Base-by-base conservation (phyloP, 768 basidiomycete genomes). In the Lactifluus volemus region DNA sequence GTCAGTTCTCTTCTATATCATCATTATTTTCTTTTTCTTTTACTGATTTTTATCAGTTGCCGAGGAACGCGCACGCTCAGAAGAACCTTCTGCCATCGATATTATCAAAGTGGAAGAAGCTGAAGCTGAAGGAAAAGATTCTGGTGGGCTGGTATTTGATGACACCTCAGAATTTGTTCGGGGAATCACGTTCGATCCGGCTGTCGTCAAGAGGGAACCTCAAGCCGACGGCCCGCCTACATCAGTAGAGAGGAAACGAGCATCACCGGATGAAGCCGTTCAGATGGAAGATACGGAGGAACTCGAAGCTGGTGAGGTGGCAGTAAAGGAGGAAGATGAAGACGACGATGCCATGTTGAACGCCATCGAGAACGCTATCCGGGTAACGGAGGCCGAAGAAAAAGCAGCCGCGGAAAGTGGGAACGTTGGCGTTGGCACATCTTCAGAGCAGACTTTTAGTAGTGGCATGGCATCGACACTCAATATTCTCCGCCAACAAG, bases 91-190 rank as follows among this genome's bases (percentile, higher is more conserved):
- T 41, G 68, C 71, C 11, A 72, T 72, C 32, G 74, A 77, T 30
- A 69, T 69, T 6, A 73, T 81, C 61, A 79, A 81, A 49, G 72
- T 76, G 14, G 82, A 81, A 66, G 79, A 76, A 39, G 76, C 79
- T n/a, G 78, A 80, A 29, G 76, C 69, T 17, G 79, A 77, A 1
- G 76, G 67, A 5, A 81, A 78, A 25, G 77, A 73, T 2, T 73
- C 74, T 17, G 76, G 72, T 19, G 88, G 88, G 21, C 77, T 98
- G 36, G 89, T 88, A 0, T 93, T 99, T 64, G 95, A 98, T 69
- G 95, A 98, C 67, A 98, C 96, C 0, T 92, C 93, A 1, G 96
- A 98, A 71, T 99, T 99, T 65, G 91, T 98, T 44, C 85, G 94
- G 17, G 85, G 85, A 15, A 89, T 92, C 50, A 83, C 84, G 2